Conservation (phyloP, 148 eudicot species). For the Fallopia convolvulus region DNA sequence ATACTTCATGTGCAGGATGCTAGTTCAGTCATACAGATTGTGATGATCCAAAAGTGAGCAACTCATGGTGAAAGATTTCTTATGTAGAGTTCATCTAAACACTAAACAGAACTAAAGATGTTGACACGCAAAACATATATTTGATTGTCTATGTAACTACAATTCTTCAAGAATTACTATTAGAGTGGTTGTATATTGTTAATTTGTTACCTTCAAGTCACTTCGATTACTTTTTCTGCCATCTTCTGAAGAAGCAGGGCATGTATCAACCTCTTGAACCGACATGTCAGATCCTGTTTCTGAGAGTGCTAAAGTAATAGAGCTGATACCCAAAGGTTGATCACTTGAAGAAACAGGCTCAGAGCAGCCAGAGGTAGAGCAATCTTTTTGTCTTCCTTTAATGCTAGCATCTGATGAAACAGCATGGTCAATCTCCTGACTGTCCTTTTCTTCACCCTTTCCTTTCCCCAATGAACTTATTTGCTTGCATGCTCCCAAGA, state of each 20-base stretch:
- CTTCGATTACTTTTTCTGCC: not conserved
- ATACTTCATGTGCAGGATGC: not conserved
- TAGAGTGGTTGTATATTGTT: slow-evolving; percentile 4
- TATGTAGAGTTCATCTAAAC: not conserved
- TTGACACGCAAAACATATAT: not conserved
- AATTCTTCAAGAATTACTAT: not conserved
- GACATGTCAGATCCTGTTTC: slow-evolving; percentile 6
- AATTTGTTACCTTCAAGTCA: slow-evolving; percentile 1
- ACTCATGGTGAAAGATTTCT: not conserved
- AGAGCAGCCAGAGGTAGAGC: slow-evolving; percentile 4
- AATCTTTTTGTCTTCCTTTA: not conserved
- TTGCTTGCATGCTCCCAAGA: slow-evolving; percentile 8
- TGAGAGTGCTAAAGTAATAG: slow-evolving; percentile 6
- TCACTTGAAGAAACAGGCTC: not conserved
- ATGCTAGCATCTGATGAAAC: slow-evolving; percentile 6
- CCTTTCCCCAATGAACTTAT: slow-evolving; percentile 6
- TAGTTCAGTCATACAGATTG: not conserved
- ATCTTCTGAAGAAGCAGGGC: not conserved
- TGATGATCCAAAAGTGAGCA: not conserved
- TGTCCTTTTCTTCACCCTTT: slow-evolving; percentile 2
- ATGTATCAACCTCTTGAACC: not conserved
- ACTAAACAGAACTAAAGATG: not conserved
- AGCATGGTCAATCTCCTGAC: not conserved
- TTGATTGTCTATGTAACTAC: not conserved
- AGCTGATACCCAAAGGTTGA: slow-evolving; percentile 7